Base-by-base conservation (phyloP, 2,329 filamentous ascomycete species). In the Albifimbria verrucaria region DNA sequence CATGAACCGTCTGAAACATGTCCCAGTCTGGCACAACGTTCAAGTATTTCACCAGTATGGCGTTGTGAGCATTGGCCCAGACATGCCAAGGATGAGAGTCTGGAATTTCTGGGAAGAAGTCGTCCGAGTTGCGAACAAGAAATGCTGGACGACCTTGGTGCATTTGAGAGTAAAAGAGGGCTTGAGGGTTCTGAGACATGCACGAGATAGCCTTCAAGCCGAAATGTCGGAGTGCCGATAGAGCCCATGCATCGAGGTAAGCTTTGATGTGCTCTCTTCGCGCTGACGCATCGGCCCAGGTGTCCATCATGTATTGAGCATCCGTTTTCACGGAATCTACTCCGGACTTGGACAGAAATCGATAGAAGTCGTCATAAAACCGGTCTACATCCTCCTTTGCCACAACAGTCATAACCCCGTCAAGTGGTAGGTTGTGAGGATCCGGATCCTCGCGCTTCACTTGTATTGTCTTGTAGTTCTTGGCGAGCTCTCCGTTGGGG, bases 311-410 rank as follows among this genome's bases (percentile, higher is more conserved):
- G 72, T 92, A 96, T 65, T 99, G 93, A 0, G 85, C 91, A 67
- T 99, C 94, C 0, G 92, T 92, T 70, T 99, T 99, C 60, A 96
- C 92, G 0, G 86, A 87, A 66, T 96, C 89, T 26, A 99, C 77
- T 1, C 92, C 92, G 32, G 82, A 81, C 3, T 80, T 79, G 0
- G 79, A 78, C 1, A 99, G 80, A 64, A 96, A 97, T 2, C 74
- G 71, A 68, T 97, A 99, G 68, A 97, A 97, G 67, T 97, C 93
- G 53, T 91, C 79, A 68, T 96, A 99, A 66, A 97, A 89, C 25
- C 79, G 80, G 11, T 76, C 72, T 1, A 93, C 82, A 59, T 97
- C 91, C 44, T 89, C 82, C 36, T 86, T 81, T 6, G 86, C 85
- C 21, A 97, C 80, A 1, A 91, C 83, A 0, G 83, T 84, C 72